These are phyloP conservation scores for Arthrobotrys musiformis DNA, from an alignment of 2,329 filamentous ascomycete genomes.

Conservation along the genomic window DNA sequence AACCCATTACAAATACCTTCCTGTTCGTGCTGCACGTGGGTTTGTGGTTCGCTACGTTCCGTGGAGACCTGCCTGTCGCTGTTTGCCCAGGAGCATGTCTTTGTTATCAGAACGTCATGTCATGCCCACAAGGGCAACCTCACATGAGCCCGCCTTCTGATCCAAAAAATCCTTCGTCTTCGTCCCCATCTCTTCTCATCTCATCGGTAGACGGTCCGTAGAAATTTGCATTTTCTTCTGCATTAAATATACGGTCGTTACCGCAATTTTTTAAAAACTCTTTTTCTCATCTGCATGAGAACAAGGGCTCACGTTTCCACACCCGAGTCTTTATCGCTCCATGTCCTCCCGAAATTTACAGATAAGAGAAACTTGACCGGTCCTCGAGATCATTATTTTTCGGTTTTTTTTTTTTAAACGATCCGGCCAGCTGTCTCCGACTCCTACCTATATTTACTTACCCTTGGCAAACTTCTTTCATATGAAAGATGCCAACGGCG, in stretches of 20 bases:
- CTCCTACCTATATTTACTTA: conserved; percentile 11
- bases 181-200: not conserved
- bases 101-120: conserved; percentile 28
- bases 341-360: conserved; percentile 27
- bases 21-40: conserved; percentile 37
- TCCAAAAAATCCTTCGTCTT: conserved; percentile 41
- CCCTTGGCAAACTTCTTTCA: not conserved
- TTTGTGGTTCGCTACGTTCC: not conserved
- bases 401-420: not conserved
- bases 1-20: conserved; percentile 47
- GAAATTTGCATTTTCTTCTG: not conserved
- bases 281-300: not conserved
- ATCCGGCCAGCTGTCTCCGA: not conserved
- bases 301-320: not conserved
- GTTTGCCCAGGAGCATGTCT: conserved; percentile 1
- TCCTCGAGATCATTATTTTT: conserved; percentile 36
- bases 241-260: conserved; percentile 48
- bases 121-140: conserved; percentile 41
- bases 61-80: conserved; percentile 22
- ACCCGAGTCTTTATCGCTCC: conserved; percentile 9
- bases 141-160: conserved; percentile 54
- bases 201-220: not conserved
- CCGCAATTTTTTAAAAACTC: not conserved
- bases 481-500: conserved; percentile 40
- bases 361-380: conserved; percentile 34